Conservation (phyloP, 2,329 filamentous ascomycete species). For the Cercospora citrullina region DNA sequence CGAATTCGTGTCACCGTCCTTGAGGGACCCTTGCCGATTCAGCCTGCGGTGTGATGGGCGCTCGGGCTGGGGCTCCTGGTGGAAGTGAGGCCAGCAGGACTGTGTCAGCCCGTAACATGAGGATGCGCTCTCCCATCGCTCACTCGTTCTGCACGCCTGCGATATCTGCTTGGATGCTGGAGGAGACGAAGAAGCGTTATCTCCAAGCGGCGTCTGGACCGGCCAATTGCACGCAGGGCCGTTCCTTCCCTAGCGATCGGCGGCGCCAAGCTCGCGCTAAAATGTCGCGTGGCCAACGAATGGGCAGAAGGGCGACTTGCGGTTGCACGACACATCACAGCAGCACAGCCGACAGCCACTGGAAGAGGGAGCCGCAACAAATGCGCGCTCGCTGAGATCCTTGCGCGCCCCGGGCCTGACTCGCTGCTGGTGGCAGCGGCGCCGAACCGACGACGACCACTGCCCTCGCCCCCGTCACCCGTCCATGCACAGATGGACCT, state of each 20-base stretch:
- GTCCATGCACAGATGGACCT: not conserved
- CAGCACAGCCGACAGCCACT: not conserved
- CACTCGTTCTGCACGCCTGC: not conserved
- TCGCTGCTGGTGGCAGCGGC: not conserved
- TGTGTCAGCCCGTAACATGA: not conserved
- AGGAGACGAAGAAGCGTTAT: not conserved
- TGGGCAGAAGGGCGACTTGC: not conserved
- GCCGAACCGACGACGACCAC: not conserved
- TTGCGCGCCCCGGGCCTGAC: not conserved
- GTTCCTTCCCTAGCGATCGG: not conserved
- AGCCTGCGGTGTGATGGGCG: constrained; percentile 2
- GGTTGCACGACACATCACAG: constrained; percentile 13
- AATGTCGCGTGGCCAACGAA: constrained; percentile 11
- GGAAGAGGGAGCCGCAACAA: not conserved
- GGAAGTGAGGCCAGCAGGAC: not conserved
- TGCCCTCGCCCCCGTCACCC: not conserved
- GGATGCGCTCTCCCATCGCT: not conserved
- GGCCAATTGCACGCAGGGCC: not conserved
- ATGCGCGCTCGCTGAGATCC: not conserved
- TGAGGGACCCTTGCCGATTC: not conserved
- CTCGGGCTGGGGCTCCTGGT: not conserved
- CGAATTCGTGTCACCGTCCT: constrained; percentile 1
- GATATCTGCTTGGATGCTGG: not conserved
- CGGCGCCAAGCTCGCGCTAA: not conserved
- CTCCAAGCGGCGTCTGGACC: not conserved